Evolutionary conservation across 1,139 yeast genomes (phyloP).

Genomic region (Scheffersomyces cryptocercus): DNA sequence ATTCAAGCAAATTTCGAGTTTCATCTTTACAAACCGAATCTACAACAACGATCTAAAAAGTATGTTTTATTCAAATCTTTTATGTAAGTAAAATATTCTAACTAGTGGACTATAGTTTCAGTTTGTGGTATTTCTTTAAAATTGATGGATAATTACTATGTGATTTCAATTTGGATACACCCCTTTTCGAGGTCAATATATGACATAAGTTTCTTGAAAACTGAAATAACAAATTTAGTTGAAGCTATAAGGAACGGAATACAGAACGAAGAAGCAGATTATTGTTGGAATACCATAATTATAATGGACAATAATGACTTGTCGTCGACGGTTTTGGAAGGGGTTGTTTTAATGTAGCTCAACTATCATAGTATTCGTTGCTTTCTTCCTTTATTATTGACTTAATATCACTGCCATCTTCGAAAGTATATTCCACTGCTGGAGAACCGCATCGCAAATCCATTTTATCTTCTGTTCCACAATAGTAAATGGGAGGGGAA

Average conservation of each 20-base stretch:
- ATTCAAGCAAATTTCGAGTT: conserved; percentile 4
- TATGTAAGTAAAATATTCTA: background rate
- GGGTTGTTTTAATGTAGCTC: too few species aligned
- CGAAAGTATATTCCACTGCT: background rate
- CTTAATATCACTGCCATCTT: conserved; percentile 1
- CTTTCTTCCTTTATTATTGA: background rate
- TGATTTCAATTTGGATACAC: conserved; percentile 24
- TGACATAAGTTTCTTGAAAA: background rate
- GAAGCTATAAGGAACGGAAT: conserved; percentile 13
- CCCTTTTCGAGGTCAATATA: conserved; percentile 5
- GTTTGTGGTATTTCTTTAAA: conserved; percentile 21
- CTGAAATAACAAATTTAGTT: conserved; percentile 8
- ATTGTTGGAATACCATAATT: conserved; percentile 8
- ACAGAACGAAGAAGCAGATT: conserved; percentile 4
- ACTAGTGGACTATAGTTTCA: conserved; percentile 1
- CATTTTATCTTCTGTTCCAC: conserved; percentile 17
- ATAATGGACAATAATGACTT: conserved; percentile 16
- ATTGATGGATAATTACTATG: conserved; percentile 15
- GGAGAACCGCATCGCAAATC: conserved; percentile 16
- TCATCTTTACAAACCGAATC: conserved; percentile 8
- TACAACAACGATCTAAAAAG: conserved; percentile 4
- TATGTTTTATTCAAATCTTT: background rate
- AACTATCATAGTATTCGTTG: too few species aligned
- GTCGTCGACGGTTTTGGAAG: background rate
- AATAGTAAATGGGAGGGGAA: conserved; percentile 15